Conservation (phyloP, 1,139 yeast genomes). For the Hansenula lynferdii region DNA sequence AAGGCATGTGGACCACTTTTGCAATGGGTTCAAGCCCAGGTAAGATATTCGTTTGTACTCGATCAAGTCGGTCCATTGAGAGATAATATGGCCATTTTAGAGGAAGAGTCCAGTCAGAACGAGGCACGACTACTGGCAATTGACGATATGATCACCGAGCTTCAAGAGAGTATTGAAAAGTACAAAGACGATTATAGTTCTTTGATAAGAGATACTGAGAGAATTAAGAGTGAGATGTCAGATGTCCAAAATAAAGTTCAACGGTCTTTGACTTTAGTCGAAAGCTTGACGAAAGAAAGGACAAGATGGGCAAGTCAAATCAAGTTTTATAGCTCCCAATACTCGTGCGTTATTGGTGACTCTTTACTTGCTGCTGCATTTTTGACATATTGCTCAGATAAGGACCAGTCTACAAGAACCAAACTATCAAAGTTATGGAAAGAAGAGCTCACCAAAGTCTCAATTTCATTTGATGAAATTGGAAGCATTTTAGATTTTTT, state of each 20-base stretch:
- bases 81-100: constrained; percentile 58
- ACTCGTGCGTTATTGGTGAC: constrained; percentile 56
- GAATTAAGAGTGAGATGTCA: constrained; percentile 65
- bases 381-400: constrained; percentile 55
- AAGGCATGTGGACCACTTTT: constrained; percentile 93
- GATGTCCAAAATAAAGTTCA: constrained; percentile 55
- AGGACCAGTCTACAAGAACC: constrained; percentile 49
- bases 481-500: constrained; percentile 34
- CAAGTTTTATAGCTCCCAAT: constrained; percentile 41
- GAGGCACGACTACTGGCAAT: constrained; percentile 70
- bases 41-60: constrained; percentile 62
- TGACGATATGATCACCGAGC: constrained; percentile 73
- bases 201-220: constrained; percentile 74
- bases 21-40: constrained; percentile 89
- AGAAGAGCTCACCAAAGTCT: constrained; percentile 30
- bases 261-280: constrained; percentile 60
- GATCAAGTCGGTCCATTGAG: constrained; percentile 73
- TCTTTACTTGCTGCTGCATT: constrained; percentile 60
- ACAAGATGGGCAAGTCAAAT: constrained; percentile 70
- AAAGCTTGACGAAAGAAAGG: constrained; percentile 62
- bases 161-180: constrained; percentile 61
- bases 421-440: constrained; percentile 39
- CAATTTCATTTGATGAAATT: constrained; percentile 38
- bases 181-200: constrained; percentile 68
- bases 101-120: constrained; percentile 56